Conservation (phyloP, 2,329 filamentous ascomycete genomes). For the Hymenoscyphus salicellus region DNA sequence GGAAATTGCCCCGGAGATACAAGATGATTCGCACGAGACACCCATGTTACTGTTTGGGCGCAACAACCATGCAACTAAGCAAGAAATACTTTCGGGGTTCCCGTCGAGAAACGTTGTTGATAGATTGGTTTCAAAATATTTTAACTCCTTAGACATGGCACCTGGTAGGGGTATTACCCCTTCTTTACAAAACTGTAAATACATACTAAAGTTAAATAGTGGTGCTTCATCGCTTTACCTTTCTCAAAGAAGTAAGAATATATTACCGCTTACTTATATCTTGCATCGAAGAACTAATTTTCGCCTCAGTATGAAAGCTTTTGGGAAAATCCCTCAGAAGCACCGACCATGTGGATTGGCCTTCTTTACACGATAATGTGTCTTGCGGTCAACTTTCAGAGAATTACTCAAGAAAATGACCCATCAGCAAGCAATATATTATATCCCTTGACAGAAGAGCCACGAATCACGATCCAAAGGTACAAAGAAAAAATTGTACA, state of each 20-base stretch:
- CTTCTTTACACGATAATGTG: slow-evolving; percentile 40
- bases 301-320: slow-evolving; percentile 27
- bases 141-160: slow-evolving; percentile 49
- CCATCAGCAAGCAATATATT: neutral
- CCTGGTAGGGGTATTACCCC: slow-evolving; percentile 40
- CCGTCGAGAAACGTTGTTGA: slow-evolving; percentile 48
- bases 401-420: neutral
- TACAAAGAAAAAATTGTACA: slow-evolving; percentile 50
- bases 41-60: slow-evolving; percentile 13
- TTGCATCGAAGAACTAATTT: neutral
- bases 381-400: slow-evolving; percentile 36
- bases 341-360: slow-evolving; percentile 48
- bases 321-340: slow-evolving; percentile 23
- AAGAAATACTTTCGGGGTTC: slow-evolving; percentile 46
- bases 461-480: slow-evolving; percentile 42
- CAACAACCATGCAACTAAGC: slow-evolving; percentile 33
- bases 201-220: slow-evolving; percentile 36
- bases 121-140: slow-evolving; percentile 51
- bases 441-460: neutral
- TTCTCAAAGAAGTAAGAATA: slow-evolving; percentile 41
- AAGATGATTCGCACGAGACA: neutral
- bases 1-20: slow-evolving; percentile 29
- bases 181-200: neutral
- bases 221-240: slow-evolving; percentile 50
- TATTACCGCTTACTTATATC: neutral